Evolutionary conservation across 345 rosid species (phyloP).

Genomic region (Pistacia atlantica): DNA sequence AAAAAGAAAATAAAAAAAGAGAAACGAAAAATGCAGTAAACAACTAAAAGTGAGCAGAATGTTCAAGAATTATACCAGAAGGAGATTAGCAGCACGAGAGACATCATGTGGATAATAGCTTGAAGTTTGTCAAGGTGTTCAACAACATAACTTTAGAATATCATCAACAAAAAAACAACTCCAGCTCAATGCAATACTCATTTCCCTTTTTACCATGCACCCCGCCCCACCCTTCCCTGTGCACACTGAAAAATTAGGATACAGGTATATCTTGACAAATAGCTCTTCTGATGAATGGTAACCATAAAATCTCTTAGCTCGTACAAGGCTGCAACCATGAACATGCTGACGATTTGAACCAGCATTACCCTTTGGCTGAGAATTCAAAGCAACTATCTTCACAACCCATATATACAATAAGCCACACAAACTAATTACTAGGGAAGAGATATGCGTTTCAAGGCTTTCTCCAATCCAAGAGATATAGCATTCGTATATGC

Average conservation of each 20-base stretch:
- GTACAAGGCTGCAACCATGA: conserved; percentile 81
- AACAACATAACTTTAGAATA: conserved; percentile 12
- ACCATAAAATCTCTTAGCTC: conserved; percentile 88
- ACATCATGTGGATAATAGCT: conserved; percentile 84
- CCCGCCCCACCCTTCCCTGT: no score
- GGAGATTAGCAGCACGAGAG: conserved; percentile 67
- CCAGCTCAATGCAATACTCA: conserved; percentile 12
- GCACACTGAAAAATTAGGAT: conserved; percentile 48
- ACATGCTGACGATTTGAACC: conserved; percentile 81
- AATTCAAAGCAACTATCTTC: conserved; percentile 24
- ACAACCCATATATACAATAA: conserved; percentile 14
- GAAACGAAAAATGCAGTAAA: neutral
- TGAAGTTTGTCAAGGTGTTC: conserved; percentile 48
- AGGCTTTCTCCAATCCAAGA: conserved; percentile 75
- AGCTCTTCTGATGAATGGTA: conserved; percentile 82
- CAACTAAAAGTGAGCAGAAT: neutral
- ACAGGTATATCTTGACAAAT: conserved; percentile 87
- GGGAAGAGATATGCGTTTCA: conserved; percentile 40
- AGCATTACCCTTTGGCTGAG: conserved; percentile 68
- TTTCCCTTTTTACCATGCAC: no score
- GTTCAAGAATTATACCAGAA: conserved; percentile 51
- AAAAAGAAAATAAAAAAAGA: neutral
- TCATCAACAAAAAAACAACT: conserved; percentile 15
- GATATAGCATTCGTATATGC: conserved; percentile 46
- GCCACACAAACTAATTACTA: conserved; percentile 5